phyloP scores from a whole-genome alignment of 2,329 filamentous ascomycete genomes.

The Fusarium verrucosum region DNA sequence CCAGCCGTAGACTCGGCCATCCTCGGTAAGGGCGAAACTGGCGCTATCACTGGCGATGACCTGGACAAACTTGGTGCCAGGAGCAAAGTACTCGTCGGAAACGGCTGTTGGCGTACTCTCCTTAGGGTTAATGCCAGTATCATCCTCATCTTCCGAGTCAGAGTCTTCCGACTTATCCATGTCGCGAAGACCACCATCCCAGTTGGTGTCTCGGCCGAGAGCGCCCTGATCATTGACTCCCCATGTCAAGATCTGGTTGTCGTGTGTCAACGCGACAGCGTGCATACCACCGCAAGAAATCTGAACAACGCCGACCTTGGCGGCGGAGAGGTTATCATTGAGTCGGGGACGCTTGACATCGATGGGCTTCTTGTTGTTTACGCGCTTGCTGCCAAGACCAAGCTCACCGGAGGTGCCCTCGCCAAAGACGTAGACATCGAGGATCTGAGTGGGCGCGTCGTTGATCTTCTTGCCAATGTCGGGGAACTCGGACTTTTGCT shows the following conservation, averaged over 20 bases:
- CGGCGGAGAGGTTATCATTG: conserved; percentile 70
- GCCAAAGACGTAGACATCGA: conserved; percentile 83
- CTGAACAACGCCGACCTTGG: conserved; percentile 78
- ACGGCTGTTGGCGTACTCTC: conserved; percentile 74
- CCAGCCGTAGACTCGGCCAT: conserved; percentile 83
- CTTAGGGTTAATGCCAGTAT: conserved; percentile 73
- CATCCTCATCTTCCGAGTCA: conserved; percentile 66
- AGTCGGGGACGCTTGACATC: conserved; percentile 85
- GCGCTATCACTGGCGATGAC: conserved; percentile 78
- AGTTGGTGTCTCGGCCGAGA: conserved; percentile 76
- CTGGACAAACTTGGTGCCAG: conserved; percentile 68
- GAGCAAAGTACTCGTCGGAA: conserved; percentile 65
- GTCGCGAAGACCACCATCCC: conserved; percentile 71
- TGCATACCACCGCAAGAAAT: conserved; percentile 86
- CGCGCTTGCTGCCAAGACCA: conserved; percentile 75
- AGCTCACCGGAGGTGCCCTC: conserved; percentile 85
- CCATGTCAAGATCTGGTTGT: conserved; percentile 86
- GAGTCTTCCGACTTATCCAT: conserved; percentile 63
- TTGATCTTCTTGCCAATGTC: conserved; percentile 75
- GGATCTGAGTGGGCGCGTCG: conserved; percentile 65
- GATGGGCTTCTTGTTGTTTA: conserved; percentile 67
- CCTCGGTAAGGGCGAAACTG: conserved; percentile 78
- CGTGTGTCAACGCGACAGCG: conserved; percentile 76
- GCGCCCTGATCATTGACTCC: conserved; percentile 88
- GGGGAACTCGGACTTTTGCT: conserved; percentile 54